Percentiles rank a stretch among this genome's conserved stretches.
Conservation (phyloP, 352 stramenopile genomes). For the Pythium scleroteichum region DNA sequence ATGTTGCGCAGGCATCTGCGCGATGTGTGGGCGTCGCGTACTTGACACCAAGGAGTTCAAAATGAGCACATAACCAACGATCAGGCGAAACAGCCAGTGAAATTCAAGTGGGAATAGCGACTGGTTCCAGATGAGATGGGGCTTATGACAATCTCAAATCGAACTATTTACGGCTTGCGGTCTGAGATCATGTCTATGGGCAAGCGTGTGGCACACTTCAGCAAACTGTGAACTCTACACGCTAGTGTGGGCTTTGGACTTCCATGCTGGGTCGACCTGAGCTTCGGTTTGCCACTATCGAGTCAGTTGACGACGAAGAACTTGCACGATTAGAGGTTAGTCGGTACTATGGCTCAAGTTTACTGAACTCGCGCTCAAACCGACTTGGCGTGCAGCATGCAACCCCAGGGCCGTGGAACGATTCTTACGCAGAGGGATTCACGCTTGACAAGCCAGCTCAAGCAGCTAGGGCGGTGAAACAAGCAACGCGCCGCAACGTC, state of each 20-base stretch:
- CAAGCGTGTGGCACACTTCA: too few relatives aligned
- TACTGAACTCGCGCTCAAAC: too few relatives aligned
- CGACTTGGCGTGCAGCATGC: constrained; percentile 11
- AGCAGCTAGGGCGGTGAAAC: neutral
- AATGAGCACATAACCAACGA: constrained; percentile 34
- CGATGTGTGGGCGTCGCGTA: constrained; percentile 69
- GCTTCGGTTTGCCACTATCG: constrained; percentile 2
- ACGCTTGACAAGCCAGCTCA: neutral
- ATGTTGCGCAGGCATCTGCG: constrained; percentile 44
- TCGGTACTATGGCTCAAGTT: neutral
- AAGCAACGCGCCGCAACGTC: neutral
- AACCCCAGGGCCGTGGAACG: constrained; percentile 25
- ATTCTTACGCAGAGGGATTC: constrained; percentile 15
- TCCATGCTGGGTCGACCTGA: constrained; percentile 3
- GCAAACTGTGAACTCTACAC: too few relatives aligned
- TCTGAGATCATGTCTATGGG: too few relatives aligned
- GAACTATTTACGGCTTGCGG: constrained; percentile 26
- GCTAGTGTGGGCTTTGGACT: neutral
- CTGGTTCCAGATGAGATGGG: too few relatives aligned
- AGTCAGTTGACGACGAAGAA: constrained; percentile 22
- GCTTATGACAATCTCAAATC: neutral
- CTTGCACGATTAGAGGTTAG: constrained; percentile 25
- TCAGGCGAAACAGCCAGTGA: neutral
- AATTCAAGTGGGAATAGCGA: too few relatives aligned
- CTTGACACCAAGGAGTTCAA: constrained; percentile 69